Evolutionary conservation across 768 basidiomycete genomes (phyloP).

Genomic region (Leccinum boreale): DNA sequence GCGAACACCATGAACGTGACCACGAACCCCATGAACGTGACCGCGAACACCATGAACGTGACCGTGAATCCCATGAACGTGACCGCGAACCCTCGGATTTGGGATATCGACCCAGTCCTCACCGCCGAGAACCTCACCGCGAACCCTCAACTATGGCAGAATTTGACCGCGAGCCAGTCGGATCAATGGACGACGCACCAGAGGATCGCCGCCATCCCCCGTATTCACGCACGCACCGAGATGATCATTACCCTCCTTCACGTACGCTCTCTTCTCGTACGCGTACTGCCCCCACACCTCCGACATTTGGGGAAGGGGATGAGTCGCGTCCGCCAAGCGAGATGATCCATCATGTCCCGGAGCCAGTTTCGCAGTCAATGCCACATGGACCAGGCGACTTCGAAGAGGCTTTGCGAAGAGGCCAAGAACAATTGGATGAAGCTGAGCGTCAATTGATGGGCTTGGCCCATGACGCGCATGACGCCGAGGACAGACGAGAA

Average conservation of each 20-base stretch:
- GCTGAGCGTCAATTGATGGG: slow-evolving; percentile 50
- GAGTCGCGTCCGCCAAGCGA: slow-evolving; percentile 20
- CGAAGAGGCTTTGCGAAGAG: slow-evolving; percentile 46
- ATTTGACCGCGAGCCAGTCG: background rate
- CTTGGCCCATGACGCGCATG: slow-evolving; percentile 46
- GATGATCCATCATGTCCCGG: slow-evolving; percentile 25
- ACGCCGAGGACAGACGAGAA: slow-evolving; percentile 64
- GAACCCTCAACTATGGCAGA: background rate
- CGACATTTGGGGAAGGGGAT: slow-evolving; percentile 20
- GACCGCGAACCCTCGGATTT: background rate
- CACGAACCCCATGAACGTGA: too few relatives aligned
- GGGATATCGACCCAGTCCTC: background rate
- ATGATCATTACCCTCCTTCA: slow-evolving; percentile 5
- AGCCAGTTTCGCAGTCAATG: slow-evolving; percentile 13
- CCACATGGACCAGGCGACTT: slow-evolving; percentile 29
- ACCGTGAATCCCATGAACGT: too few relatives aligned
- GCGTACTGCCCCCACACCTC: slow-evolving; percentile 12
- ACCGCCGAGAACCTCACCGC: background rate
- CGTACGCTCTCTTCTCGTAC: slow-evolving; percentile 18
- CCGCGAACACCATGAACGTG: background rate
- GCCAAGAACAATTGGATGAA: slow-evolving; percentile 54
- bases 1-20: too few relatives aligned
- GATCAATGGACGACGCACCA: background rate
- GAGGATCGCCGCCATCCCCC: slow-evolving; percentile 8
- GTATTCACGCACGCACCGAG: background rate